Percentiles rank a stretch among this genome's conserved stretches.
These are phyloP conservation scores for Fusarium marasasianum DNA, from an alignment of 2,329 filamentous ascomycete genomes.

Conservation along the genomic window DNA sequence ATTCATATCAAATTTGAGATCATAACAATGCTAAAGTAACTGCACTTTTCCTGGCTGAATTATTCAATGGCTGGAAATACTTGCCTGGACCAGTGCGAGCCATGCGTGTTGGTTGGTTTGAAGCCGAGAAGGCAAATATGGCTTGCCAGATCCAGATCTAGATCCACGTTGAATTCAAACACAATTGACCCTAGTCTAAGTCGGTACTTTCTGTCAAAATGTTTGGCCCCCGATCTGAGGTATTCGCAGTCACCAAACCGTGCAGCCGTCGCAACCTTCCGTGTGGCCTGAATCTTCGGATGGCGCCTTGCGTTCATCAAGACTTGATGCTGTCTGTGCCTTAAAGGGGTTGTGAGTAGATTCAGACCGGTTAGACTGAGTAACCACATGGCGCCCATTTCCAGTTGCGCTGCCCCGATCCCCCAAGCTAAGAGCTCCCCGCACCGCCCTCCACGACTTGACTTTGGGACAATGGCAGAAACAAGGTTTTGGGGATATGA, in stretches of 20 bases:
- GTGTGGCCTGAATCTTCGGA: not conserved
- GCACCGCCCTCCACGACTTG: constrained; percentile 31
- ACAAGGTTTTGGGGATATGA: constrained; percentile 36
- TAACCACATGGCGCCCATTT: constrained; percentile 15
- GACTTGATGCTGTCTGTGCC: constrained; percentile 4
- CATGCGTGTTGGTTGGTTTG: not conserved
- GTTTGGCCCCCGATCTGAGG: not conserved
- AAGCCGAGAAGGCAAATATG: not conserved
- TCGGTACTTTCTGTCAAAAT: not conserved
- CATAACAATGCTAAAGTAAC: not conserved
- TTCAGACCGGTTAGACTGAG: not conserved
- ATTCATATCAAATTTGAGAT: not conserved
- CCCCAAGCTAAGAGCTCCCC: constrained; percentile 21
- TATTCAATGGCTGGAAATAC: not conserved
- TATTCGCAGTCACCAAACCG: not conserved
- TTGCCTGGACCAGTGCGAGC: not conserved
- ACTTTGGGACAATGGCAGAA: constrained; percentile 20
- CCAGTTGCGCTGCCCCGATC: constrained; percentile 15
- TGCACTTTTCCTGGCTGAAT: not conserved
- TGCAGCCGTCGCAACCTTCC: not conserved
- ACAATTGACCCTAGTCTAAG: not conserved
- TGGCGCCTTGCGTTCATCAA: not conserved
- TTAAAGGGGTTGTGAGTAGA: not conserved
- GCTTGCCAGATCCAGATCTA: not conserved
- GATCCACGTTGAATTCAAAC: not conserved